phyloP scores from a whole-genome alignment of 2,329 filamentous ascomycete genomes.

The Penicillium freii region DNA sequence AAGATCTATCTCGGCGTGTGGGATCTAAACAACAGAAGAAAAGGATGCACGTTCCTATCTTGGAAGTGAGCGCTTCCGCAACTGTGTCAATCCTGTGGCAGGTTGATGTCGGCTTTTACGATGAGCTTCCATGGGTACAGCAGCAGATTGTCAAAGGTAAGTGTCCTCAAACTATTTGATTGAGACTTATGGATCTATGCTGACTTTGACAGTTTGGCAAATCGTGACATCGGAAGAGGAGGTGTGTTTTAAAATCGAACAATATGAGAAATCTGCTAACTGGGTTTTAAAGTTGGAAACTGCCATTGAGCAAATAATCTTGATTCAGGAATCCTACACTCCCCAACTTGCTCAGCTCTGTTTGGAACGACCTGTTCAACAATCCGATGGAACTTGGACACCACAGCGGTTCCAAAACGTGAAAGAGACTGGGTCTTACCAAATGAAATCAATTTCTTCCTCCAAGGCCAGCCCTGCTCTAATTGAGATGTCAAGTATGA shows the following conservation, averaged over 20 bases:
- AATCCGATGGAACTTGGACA: slow-evolving; percentile 14
- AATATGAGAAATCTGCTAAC: background rate
- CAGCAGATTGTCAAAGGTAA: slow-evolving; percentile 23
- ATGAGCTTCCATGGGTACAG: slow-evolving; percentile 11
- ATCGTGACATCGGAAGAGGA: slow-evolving; percentile 6
- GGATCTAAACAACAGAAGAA: slow-evolving; percentile 7
- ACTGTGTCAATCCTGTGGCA: slow-evolving; percentile 23
- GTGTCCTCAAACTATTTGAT: background rate
- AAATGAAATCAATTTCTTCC: background rate
- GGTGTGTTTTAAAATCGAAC: background rate
- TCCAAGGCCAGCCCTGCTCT: slow-evolving; percentile 3
- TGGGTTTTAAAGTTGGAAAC: slow-evolving; percentile 1
- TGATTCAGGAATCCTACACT: slow-evolving; percentile 7
- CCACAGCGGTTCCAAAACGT: slow-evolving; percentile 7
- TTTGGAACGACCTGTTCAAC: slow-evolving; percentile 7
- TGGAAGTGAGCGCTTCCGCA: slow-evolving; percentile 8
- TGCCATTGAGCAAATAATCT: slow-evolving; percentile 12
- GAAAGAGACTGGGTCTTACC: background rate
- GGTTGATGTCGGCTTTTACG: slow-evolving; percentile 21
- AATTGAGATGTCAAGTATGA: slow-evolving; percentile 19
- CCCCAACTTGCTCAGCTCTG: slow-evolving; percentile 4
- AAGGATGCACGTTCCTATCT: slow-evolving; percentile 13
- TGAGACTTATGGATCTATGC: background rate
- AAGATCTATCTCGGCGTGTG: slow-evolving; percentile 3
- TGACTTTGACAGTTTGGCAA: slow-evolving; percentile 13